These are phyloP conservation scores for Coniochaeta ligniaria DNA, from an alignment of 2,329 filamentous ascomycete species.

Conservation along the genomic window DNA sequence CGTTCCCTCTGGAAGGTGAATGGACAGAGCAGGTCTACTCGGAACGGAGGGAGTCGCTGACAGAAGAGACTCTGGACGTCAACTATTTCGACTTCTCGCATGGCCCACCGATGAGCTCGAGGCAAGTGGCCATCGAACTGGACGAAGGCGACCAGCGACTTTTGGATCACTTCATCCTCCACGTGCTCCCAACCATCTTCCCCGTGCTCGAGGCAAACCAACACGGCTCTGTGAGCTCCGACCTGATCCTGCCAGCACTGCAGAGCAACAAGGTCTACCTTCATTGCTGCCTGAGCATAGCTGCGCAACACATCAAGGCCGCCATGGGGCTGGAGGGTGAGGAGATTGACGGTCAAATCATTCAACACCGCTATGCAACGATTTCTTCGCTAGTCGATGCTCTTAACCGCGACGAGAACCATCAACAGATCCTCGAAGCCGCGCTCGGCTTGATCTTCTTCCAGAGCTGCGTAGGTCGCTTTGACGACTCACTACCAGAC, in stretches of 20 bases:
- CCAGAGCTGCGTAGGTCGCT: slow-evolving; percentile 82
- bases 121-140: slow-evolving; percentile 70
- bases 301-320: slow-evolving; percentile 86
- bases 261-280: slow-evolving; percentile 90
- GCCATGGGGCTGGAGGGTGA: slow-evolving; percentile 60
- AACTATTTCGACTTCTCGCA: slow-evolving; percentile 81
- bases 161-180: slow-evolving; percentile 84
- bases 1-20: slow-evolving; percentile 56
- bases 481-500: slow-evolving; percentile 78
- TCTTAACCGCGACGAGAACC: slow-evolving; percentile 71
- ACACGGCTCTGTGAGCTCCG: slow-evolving; percentile 70
- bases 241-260: slow-evolving; percentile 79
- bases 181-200: slow-evolving; percentile 82
- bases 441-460: slow-evolving; percentile 95
- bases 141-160: slow-evolving; percentile 83
- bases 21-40: slow-evolving; percentile 65
- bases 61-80: slow-evolving; percentile 60
- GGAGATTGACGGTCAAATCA: slow-evolving; percentile 82
- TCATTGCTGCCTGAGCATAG: slow-evolving; percentile 90
- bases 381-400: slow-evolving; percentile 81
- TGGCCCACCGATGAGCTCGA: slow-evolving; percentile 51
- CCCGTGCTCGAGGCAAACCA: slow-evolving; percentile 88
- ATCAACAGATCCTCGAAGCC: slow-evolving; percentile 84
- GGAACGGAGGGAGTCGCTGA: slow-evolving; percentile 60
- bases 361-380: slow-evolving; percentile 83